phyloP scores from a whole-genome alignment of 768 basidiomycete genomes.

The Phylloporus sp. region DNA sequence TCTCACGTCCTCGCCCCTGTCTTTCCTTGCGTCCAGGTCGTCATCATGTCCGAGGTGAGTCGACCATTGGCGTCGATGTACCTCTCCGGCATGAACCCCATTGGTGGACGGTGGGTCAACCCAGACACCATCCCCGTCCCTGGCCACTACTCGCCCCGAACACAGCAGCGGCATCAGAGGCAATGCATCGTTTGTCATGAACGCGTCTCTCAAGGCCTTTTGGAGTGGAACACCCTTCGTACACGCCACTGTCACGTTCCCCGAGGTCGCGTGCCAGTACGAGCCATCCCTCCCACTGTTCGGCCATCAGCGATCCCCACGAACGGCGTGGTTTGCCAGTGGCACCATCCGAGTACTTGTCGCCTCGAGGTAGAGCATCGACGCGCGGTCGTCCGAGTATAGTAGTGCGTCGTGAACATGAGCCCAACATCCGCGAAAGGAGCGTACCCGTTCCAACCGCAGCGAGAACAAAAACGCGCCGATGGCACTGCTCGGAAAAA shows the following conservation, averaged over 20 bases:
- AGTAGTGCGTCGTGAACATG: too few species aligned
- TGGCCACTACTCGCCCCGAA: too few species aligned
- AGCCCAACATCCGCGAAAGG: too few species aligned
- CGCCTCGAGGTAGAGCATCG: constrained; percentile 26
- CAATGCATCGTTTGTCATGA: background rate
- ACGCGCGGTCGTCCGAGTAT: constrained; percentile 21
- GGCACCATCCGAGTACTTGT: constrained; percentile 24
- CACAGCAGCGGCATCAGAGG: too few species aligned
- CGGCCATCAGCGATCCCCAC: constrained; percentile 13
- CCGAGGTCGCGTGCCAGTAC: constrained; percentile 17
- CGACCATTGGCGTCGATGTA: constrained; percentile 14
- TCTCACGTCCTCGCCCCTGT: constrained; percentile 28
- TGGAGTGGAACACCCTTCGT: constrained; percentile 17
- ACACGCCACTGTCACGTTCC: constrained; percentile 11
- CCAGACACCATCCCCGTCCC: too few species aligned
- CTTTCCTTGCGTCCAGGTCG: constrained; percentile 29
- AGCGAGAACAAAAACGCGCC: too few species aligned
- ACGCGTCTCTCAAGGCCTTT: constrained; percentile 10
- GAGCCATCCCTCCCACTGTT: too few species aligned
- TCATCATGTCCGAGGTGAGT: too few species aligned
- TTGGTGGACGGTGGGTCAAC: too few species aligned
- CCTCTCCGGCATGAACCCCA: constrained; percentile 20
- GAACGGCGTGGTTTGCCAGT: constrained; percentile 21
- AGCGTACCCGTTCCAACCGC: too few species aligned
- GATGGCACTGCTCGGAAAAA: too few species aligned